Conservation (phyloP, 805 yeast species). For the baker's yeast (Saccharomyces cerevisiae) region DNA sequence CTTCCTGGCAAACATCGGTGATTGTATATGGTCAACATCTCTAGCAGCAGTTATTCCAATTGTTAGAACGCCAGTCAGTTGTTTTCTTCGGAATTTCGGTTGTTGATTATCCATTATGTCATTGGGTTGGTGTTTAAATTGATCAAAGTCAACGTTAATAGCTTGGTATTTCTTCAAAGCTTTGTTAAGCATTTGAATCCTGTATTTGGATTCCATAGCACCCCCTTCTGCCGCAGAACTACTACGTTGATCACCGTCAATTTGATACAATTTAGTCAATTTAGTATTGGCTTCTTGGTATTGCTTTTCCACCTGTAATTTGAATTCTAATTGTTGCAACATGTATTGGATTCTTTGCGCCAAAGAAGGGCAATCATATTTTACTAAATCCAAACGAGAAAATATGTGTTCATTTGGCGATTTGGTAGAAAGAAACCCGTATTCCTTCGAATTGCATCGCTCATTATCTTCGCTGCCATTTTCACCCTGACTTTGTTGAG, state of each 20-base stretch:
- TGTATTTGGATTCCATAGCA: constrained; percentile 70
- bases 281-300: constrained; percentile 90
- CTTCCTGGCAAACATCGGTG: constrained; percentile 66
- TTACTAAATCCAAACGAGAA: constrained; percentile 71
- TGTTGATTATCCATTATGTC: constrained; percentile 53
- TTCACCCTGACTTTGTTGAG: constrained; percentile 4
- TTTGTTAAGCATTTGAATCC: constrained; percentile 74
- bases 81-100: constrained; percentile 70
- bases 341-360: constrained; percentile 92
- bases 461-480: constrained; percentile 3
- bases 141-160: constrained; percentile 63
- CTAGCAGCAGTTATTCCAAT: constrained; percentile 69
- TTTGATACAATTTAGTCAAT: constrained; percentile 71
- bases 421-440: constrained; percentile 34
- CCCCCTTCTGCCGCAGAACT: constrained; percentile 88
- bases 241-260: constrained; percentile 84
- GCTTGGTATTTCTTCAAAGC: constrained; percentile 83
- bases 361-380: constrained; percentile 87
- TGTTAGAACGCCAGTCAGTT: constrained; percentile 71
- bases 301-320: constrained; percentile 87
- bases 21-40: constrained; percentile 87
- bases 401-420: constrained; percentile 34
- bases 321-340: constrained; percentile 91
- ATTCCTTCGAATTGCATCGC: constrained; percentile 8
- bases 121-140: constrained; percentile 50